phyloP scores from a whole-genome alignment of 495 filamentous ascomycete genomes.

The Melanomma pulvis-pyrius region DNA sequence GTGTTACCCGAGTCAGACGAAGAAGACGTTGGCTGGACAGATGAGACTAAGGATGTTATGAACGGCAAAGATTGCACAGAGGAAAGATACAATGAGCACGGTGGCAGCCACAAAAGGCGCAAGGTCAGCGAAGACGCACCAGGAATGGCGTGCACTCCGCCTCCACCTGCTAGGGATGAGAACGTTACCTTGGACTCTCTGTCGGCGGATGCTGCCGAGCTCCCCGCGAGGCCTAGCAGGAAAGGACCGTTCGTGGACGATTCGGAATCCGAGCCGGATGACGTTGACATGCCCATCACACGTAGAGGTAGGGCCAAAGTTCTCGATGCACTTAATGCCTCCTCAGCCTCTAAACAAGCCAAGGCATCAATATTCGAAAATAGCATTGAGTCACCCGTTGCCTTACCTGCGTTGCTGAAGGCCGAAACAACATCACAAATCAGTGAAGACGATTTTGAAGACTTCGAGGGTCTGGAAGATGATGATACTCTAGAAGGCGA shows the following conservation, averaged over 20 bases:
- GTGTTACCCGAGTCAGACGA: slow-evolving; percentile 40
- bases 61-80: not conserved
- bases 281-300: slow-evolving; percentile 34
- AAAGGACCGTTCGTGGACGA: slow-evolving; percentile 65
- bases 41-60: not conserved
- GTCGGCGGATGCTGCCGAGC: slow-evolving; percentile 31
- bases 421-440: slow-evolving; percentile 60
- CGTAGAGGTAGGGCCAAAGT: slow-evolving; percentile 2
- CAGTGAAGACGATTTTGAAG: slow-evolving; percentile 65
- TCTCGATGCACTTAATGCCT: not conserved
- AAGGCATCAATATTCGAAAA: slow-evolving; percentile 17
- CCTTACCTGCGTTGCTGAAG: slow-evolving; percentile 48
- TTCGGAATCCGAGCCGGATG: slow-evolving; percentile 68
- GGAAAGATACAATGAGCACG: slow-evolving; percentile 57
- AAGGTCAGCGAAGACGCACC: slow-evolving; percentile 39
- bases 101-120: slow-evolving; percentile 51
- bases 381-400: slow-evolving; percentile 11
- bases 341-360: not conserved
- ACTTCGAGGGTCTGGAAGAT: slow-evolving; percentile 54
- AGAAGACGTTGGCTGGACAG: slow-evolving; percentile 23
- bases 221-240: slow-evolving; percentile 21
- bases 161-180: slow-evolving; percentile 43
- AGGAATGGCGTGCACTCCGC: slow-evolving; percentile 30
- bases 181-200: slow-evolving; percentile 43
- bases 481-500: slow-evolving; percentile 60